These are phyloP conservation scores for Acidomyces sp. DNA, from an alignment of 495 filamentous ascomycete species.

Conservation along the genomic window DNA sequence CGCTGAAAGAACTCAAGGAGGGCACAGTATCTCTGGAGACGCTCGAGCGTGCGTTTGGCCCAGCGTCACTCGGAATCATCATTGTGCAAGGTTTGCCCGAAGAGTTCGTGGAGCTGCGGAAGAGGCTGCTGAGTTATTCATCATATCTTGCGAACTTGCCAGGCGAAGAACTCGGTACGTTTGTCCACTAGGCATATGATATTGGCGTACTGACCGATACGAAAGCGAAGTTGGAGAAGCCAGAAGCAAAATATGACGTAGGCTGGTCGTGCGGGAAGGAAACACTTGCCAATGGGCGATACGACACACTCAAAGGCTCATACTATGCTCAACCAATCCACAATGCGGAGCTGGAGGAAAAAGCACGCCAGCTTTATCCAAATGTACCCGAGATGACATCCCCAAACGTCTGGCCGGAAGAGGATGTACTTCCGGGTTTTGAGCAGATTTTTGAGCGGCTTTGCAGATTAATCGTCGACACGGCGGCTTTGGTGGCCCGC, in stretches of 20 bases:
- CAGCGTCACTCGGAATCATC: slow-evolving; percentile 82
- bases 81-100: slow-evolving; percentile 71
- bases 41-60: slow-evolving; percentile 79
- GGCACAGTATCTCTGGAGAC: slow-evolving; percentile 11
- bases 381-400: slow-evolving; percentile 50
- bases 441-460: slow-evolving; percentile 56
- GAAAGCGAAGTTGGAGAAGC: slow-evolving; percentile 48
- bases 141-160: slow-evolving; percentile 82
- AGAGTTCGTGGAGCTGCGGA: slow-evolving; percentile 54
- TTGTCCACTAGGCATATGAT: background rate
- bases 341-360: slow-evolving; percentile 34
- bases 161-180: slow-evolving; percentile 52
- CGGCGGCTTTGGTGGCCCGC: slow-evolving; percentile 68
- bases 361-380: slow-evolving; percentile 26
- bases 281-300: slow-evolving; percentile 75
- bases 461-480: slow-evolving; percentile 76
- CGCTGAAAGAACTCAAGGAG: slow-evolving; percentile 4
- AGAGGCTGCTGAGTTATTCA: slow-evolving; percentile 66
- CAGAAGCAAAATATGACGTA: slow-evolving; percentile 45
- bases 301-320: slow-evolving; percentile 87
- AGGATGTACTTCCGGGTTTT: slow-evolving; percentile 58
- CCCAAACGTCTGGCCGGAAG: slow-evolving; percentile 73
- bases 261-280: slow-evolving; percentile 84
- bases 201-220: background rate
- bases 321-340: slow-evolving; percentile 67